Evolutionary conservation across 2,329 filamentous ascomycete genomes (phyloP), one percentile per base, ranked within the genome.

Genomic region (Trichoderma guizhouense): DNA sequence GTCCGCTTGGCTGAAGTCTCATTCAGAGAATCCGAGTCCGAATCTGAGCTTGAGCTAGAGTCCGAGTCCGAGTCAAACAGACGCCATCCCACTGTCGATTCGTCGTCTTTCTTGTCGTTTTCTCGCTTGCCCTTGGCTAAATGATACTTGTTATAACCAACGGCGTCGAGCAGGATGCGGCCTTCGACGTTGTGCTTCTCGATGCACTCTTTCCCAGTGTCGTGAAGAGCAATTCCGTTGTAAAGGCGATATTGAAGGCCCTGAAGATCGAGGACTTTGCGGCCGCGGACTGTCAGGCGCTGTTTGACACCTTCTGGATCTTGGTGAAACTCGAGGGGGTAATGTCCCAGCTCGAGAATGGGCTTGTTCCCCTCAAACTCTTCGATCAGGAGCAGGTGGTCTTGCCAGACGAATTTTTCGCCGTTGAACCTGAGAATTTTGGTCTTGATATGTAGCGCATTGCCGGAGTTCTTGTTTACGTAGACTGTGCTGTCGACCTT

Each of bases 131-230:
- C 81, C 73, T 79, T 77, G 0, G 79, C 75, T 3, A 81, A 76
- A 39, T 83, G 78, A 73, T 83, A 81, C 74, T 83, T 84, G 72
- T 83, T 82, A 76, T 82, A 84, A 7, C 84, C 83, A 8, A 79
- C 74, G 7, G 82, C 79, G 55, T 85, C 83, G 55, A 84, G 75
- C 18, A 85, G 77, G 30, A 84, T 77, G 47, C 81, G 76, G 1
- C 83, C 79, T 62, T 85, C 80, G 30, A 84, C 82, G 24, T 83
- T 81, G 75, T 82, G 79, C 69, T 78, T 79, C 66, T 77, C 74
- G 11, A 75, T 47, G 3, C 63, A 67, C 5, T 34, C n/a, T 24
- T 69, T 55, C 21, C 68, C 66, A 6, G 4, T 14, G 1, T 62
- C 60, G 47, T 78, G 72, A 6, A 84, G 67, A 12, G 81, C 84